These are phyloP conservation scores for Penicillium malachiteum DNA, from an alignment of 495 filamentous ascomycete species.

Conservation along the genomic window DNA sequence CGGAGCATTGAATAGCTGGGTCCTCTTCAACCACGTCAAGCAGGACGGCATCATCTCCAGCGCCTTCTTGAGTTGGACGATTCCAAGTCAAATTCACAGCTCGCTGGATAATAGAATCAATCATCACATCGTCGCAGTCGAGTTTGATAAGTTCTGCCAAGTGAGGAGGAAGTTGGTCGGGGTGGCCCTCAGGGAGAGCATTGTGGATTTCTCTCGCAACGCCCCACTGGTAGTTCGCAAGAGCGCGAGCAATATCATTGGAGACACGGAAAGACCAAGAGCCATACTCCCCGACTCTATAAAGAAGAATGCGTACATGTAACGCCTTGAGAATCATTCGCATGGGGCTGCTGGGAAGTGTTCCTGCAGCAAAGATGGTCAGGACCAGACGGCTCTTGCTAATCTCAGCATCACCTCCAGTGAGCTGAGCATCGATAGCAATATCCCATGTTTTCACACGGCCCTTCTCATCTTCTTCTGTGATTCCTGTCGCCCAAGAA, in stretches of 20 bases:
- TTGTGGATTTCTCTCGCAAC: conserved; percentile 67
- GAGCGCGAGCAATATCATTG: conserved; percentile 62
- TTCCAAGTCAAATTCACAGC: conserved; percentile 94
- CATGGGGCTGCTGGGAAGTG: conserved; percentile 78
- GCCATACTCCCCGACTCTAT: conserved; percentile 67
- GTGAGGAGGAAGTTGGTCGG: conserved; percentile 72
- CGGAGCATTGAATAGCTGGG: conserved; percentile 77
- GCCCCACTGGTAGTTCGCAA: conserved; percentile 78
- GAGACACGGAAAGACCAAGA: conserved; percentile 60
- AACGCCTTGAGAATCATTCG: conserved; percentile 90
- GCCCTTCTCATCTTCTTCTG: conserved; percentile 80
- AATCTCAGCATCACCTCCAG: conserved; percentile 89
- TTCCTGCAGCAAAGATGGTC: conserved; percentile 85
- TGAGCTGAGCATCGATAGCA: conserved; percentile 89
- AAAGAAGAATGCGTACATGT: conserved; percentile 84
- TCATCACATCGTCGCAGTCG: conserved; percentile 78
- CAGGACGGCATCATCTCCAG: conserved; percentile 60
- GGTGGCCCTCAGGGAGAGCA: conserved; percentile 54
- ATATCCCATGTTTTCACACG: conserved; percentile 93
- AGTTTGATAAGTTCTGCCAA: conserved; percentile 69
- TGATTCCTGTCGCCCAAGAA: conserved; percentile 73
- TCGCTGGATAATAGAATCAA: conserved; percentile 72
- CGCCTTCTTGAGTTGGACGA: conserved; percentile 64
- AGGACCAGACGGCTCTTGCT: conserved; percentile 83
- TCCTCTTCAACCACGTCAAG: conserved; percentile 87